These are phyloP conservation scores for Gremmenia infestans DNA, from an alignment of 2,329 filamentous ascomycete species.

Conservation along the genomic window DNA sequence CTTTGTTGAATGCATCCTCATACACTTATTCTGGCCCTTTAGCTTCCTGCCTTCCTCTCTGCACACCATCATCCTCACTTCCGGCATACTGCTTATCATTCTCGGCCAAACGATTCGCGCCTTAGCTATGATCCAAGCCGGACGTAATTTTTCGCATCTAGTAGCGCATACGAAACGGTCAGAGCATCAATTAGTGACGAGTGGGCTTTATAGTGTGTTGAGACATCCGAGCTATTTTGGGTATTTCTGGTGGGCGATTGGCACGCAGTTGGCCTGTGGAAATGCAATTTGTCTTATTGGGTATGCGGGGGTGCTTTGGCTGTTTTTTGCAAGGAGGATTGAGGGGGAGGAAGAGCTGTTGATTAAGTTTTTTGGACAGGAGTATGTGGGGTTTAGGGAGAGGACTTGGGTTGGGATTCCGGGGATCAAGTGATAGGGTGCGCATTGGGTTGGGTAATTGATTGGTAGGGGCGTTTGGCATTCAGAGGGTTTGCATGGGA, in stretches of 20 bases:
- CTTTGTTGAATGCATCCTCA: slow-evolving; percentile 64
- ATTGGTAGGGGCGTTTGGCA: not conserved
- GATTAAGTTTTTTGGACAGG: slow-evolving; percentile 74
- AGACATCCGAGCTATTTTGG: slow-evolving; percentile 95
- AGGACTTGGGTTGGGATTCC: slow-evolving; percentile 76
- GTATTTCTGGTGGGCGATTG: slow-evolving; percentile 98
- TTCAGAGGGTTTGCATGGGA: not conserved
- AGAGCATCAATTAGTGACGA: slow-evolving; percentile 76
- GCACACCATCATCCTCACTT: slow-evolving; percentile 36
- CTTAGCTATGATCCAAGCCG: slow-evolving; percentile 84
- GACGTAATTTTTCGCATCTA: slow-evolving; percentile 85
- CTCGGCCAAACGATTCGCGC: slow-evolving; percentile 72
- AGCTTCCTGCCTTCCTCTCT: slow-evolving; percentile 20
- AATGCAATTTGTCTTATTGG: slow-evolving; percentile 73
- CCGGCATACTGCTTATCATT: slow-evolving; percentile 59
- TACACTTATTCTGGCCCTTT: slow-evolving; percentile 49
- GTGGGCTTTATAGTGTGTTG: slow-evolving; percentile 69
- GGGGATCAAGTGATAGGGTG: slow-evolving; percentile 48
- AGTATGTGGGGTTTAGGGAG: slow-evolving; percentile 71
- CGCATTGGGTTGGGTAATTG: not conserved
- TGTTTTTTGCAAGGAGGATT: slow-evolving; percentile 76
- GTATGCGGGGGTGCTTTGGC: slow-evolving; percentile 75
- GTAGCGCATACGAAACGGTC: slow-evolving; percentile 66
- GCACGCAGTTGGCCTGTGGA: slow-evolving; percentile 84
- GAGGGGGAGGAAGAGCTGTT: slow-evolving; percentile 73